phyloP scores from a whole-genome alignment of 352 stramenopile species.

The Pythium coloratum region DNA sequence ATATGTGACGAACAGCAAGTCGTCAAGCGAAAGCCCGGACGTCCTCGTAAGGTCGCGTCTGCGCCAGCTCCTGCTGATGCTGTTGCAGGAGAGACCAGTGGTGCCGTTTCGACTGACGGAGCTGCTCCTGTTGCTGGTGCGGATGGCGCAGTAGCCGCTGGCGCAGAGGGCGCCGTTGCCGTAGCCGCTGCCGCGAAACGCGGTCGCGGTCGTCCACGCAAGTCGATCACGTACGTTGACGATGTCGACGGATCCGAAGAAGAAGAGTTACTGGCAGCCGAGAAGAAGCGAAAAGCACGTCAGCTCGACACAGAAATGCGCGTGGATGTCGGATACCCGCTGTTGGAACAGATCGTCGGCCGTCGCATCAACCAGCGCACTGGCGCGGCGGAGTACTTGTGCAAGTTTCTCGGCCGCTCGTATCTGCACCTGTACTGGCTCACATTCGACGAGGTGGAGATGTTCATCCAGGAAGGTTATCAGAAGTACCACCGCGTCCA shows the following conservation, averaged over 20 bases:
- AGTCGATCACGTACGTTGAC: conserved; percentile 77
- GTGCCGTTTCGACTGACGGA: not conserved
- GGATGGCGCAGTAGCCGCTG: not conserved
- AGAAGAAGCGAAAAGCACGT: conserved; percentile 74
- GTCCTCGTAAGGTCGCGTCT: conserved; percentile 12
- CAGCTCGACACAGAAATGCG: conserved; percentile 71
- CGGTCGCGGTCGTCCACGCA: conserved; percentile 43
- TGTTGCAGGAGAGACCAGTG: not conserved
- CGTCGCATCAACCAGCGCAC: conserved; percentile 76
- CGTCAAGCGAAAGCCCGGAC: conserved; percentile 23
- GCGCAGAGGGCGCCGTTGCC: not conserved
- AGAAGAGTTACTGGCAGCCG: conserved; percentile 47
- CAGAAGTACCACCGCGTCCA: conserved; percentile 86
- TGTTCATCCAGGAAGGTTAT: conserved; percentile 84
- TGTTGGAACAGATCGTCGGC: conserved; percentile 83
- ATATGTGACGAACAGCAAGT: not conserved
- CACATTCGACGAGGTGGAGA: conserved; percentile 82
- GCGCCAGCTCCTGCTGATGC: not conserved
- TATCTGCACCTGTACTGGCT: conserved; percentile 90
- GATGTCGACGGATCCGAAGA: conserved; percentile 68
- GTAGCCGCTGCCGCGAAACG: conserved; percentile 6
- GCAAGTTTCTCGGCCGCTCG: conserved; percentile 86
- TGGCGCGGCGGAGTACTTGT: conserved; percentile 78
- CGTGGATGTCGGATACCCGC: conserved; percentile 55
- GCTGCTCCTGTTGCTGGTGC: not conserved